A percentile compares a stretch with the other conserved stretches of the same genome.
Evolutionary conservation across 164 flowering plant species (phyloP).

Genomic region (Paratinospora sagittata): DNA sequence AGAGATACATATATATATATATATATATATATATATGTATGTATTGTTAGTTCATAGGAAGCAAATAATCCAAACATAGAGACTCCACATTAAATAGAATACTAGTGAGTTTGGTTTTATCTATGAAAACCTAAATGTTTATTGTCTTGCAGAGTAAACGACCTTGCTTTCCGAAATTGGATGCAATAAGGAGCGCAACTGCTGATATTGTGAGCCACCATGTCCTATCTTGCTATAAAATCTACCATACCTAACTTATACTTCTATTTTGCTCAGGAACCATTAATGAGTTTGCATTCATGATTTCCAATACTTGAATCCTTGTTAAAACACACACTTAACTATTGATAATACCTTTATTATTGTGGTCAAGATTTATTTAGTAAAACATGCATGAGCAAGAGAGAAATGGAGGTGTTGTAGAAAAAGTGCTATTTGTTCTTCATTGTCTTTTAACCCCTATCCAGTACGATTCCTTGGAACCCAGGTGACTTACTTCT

Average conservation of each 20-base stretch:
- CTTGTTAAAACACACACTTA: no score
- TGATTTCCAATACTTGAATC: not conserved
- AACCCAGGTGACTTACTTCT: no score
- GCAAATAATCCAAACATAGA: not conserved
- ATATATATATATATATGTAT: no score
- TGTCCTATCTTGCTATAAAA: not conserved
- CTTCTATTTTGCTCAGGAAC: not conserved
- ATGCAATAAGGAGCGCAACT: slow-evolving; percentile 91
- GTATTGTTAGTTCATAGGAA: not conserved
- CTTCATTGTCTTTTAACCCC: no score
- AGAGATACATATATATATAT: no score
- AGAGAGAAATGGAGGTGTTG: no score
- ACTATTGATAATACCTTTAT: no score
- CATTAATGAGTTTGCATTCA: not conserved
- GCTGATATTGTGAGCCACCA: slow-evolving; percentile 79
- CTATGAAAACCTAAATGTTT: not conserved
- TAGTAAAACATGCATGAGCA: no score
- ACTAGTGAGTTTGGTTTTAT: not conserved
- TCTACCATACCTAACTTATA: not conserved
- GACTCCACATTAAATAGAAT: not conserved
- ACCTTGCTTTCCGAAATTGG: slow-evolving; percentile 78
- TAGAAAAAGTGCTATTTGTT: no score
- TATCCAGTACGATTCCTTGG: no score
- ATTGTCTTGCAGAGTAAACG: slow-evolving; percentile 70
- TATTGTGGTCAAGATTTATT: no score